Percentiles rank a stretch among this genome's conserved stretches.
Conservation (phyloP, 208 protist species). For the Phytomonas francai region DNA sequence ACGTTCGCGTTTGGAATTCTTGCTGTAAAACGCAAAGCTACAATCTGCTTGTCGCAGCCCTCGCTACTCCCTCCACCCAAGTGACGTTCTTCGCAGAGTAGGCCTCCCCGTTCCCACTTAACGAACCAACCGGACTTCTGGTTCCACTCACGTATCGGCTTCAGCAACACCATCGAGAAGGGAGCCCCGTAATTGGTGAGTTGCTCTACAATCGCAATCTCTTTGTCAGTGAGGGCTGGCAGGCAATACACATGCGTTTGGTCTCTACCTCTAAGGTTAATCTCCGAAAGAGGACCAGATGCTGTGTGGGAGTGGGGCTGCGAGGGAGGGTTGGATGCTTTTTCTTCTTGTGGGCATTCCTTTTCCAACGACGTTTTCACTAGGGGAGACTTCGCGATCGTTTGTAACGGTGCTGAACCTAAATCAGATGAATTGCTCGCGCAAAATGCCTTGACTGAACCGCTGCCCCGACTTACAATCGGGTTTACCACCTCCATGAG, state of each 20-base stretch:
- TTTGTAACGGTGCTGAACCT: not conserved
- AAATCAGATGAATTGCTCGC: not conserved
- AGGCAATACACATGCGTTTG: constrained; percentile 10
- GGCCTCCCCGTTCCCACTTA: constrained; percentile 12
- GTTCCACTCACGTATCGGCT: constrained; percentile 19
- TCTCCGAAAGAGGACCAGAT: not conserved
- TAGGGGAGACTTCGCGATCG: not conserved
- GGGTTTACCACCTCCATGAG: not conserved
- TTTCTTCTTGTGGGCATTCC: not conserved
- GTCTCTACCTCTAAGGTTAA: not conserved
- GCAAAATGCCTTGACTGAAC: not conserved
- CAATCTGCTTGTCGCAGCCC: not conserved
- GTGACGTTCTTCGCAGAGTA: constrained; percentile 15
- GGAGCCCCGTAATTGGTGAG: constrained; percentile 23
- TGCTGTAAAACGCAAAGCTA: constrained; percentile 18
- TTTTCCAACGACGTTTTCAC: not conserved
- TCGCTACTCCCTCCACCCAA: not conserved
- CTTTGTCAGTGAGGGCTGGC: constrained; percentile 14
- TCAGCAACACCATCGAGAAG: constrained; percentile 18
- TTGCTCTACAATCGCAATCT: constrained; percentile 15
- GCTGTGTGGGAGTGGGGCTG: too few species aligned
- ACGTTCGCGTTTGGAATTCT: constrained; percentile 40
- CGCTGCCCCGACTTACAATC: not conserved
- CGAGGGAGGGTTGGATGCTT: not conserved
- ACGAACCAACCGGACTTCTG: constrained; percentile 8